Conservation (phyloP, 2,329 filamentous ascomycete genomes). For the Diaporthe caulivora region DNA sequence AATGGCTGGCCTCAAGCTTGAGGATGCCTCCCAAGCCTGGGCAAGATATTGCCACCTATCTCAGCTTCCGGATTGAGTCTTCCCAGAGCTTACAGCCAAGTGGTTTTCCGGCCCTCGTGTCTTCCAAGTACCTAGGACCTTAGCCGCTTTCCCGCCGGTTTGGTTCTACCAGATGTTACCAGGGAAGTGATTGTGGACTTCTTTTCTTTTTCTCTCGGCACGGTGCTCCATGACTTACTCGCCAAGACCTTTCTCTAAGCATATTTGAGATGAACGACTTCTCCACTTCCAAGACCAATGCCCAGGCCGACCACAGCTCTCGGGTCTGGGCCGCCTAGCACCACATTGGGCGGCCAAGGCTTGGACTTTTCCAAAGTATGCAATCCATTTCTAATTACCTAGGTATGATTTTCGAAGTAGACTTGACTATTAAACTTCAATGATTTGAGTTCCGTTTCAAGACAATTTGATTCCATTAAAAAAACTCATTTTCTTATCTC, state of each 20-base stretch:
- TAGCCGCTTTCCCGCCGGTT: not conserved
- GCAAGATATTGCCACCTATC: constrained; percentile 6
- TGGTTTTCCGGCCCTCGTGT: not conserved
- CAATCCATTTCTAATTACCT: not conserved
- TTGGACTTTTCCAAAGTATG: not conserved
- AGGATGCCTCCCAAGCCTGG: constrained; percentile 19
- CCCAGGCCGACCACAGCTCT: not conserved
- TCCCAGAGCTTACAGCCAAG: not conserved
- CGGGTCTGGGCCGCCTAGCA: constrained; percentile 3
- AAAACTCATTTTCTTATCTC: too few relatives aligned
- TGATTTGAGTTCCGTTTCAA: not conserved
- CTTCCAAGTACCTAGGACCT: not conserved
- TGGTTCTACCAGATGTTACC: not conserved
- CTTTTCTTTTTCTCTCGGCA: not conserved
- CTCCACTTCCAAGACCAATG: constrained; percentile 13
- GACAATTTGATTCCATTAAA: too few relatives aligned
- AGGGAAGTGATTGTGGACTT: not conserved
- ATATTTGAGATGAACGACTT: not conserved
- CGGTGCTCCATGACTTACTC: not conserved
- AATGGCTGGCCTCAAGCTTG: not conserved
- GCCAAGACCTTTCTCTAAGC: not conserved
- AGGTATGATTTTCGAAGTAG: not conserved
- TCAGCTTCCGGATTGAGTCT: not conserved
- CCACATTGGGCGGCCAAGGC: constrained; percentile 11
- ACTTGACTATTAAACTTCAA: not conserved